phyloP scores from a whole-genome alignment of 176 grass and related monocot species.

The Aegilops umbellulata region DNA sequence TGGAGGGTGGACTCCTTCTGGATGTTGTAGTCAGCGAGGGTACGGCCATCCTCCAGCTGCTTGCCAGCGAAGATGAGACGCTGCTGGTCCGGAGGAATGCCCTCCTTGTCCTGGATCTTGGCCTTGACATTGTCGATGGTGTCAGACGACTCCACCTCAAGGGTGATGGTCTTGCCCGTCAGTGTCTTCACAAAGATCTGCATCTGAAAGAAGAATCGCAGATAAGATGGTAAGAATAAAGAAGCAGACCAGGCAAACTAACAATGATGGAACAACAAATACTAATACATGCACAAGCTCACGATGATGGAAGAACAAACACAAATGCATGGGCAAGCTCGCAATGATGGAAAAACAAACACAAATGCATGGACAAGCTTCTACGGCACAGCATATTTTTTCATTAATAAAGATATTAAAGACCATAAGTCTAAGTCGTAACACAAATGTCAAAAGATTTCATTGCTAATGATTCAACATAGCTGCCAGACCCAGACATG shows the following conservation, averaged over 20 bases:
- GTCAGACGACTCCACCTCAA: slow-evolving; percentile 45
- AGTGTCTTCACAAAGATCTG: background rate
- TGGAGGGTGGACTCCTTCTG: slow-evolving; percentile 74
- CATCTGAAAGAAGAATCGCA: background rate
- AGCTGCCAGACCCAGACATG: no score
- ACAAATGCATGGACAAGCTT: no score
- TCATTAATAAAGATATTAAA: no score
- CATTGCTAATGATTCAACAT: no score
- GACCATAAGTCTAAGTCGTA: no score
- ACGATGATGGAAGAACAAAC: no score
- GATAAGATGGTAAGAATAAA: background rate
- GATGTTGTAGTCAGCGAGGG: slow-evolving; percentile 71
- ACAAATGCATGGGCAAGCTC: no score
- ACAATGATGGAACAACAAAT: no score
- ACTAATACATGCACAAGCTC: no score
- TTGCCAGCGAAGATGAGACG: slow-evolving; percentile 48
- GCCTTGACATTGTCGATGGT: slow-evolving; percentile 64
- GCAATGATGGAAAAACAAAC: no score
- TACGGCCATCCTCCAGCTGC: slow-evolving; percentile 64
- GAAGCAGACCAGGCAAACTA: background rate
- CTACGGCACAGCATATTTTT: no score
- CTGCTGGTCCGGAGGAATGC: slow-evolving; percentile 70
- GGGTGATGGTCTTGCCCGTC: slow-evolving; percentile 45
- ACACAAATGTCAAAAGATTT: no score
- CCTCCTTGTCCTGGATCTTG: slow-evolving; percentile 83